These are phyloP conservation scores for Podospora conica DNA, from an alignment of 495 filamentous ascomycete genomes.

Conservation along the genomic window DNA sequence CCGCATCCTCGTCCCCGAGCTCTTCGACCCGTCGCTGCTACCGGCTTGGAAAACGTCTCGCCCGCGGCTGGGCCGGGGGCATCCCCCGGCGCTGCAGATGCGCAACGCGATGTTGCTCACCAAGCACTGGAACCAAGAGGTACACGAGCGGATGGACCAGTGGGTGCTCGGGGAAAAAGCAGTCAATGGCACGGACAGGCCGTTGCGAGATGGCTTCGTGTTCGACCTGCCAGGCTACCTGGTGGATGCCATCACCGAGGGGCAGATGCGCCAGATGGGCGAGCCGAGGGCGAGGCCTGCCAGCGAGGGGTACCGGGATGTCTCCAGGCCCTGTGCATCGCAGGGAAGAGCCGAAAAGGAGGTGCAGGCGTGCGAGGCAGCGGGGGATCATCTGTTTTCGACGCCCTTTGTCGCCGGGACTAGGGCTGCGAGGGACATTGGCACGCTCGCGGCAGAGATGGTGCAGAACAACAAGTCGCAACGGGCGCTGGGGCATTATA, in stretches of 20 bases:
- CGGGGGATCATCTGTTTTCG: slow-evolving; percentile 31
- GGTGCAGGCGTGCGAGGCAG: slow-evolving; percentile 19
- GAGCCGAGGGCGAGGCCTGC: slow-evolving; percentile 21
- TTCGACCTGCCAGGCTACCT: slow-evolving; percentile 26
- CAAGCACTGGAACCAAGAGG: slow-evolving; percentile 26
- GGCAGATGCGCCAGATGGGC: slow-evolving; percentile 28
- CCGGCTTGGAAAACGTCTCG: slow-evolving; percentile 35
- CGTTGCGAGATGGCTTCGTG: slow-evolving; percentile 22
- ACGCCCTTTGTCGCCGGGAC: slow-evolving; percentile 26
- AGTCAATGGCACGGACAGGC: slow-evolving; percentile 4
- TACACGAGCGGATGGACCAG: slow-evolving; percentile 19
- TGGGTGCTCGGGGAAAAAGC: slow-evolving; percentile 29
- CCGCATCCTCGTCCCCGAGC: slow-evolving; percentile 35
- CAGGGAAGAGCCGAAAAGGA: background rate
- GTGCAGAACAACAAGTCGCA: slow-evolving; percentile 9
- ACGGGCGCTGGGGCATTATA: background rate
- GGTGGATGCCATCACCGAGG: slow-evolving; percentile 27
- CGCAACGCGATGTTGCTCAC: slow-evolving; percentile 33
- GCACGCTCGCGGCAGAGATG: slow-evolving; percentile 23
- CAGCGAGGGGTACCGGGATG: slow-evolving; percentile 22
- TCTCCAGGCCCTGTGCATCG: slow-evolving; percentile 26
- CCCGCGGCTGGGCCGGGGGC: slow-evolving; percentile 19
- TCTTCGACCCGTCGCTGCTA: slow-evolving; percentile 40
- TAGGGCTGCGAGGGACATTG: slow-evolving; percentile 30
- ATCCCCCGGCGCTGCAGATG: slow-evolving; percentile 30